Evolutionary conservation across 768 basidiomycete species (phyloP).

Genomic region (Suillus occidentalis): DNA sequence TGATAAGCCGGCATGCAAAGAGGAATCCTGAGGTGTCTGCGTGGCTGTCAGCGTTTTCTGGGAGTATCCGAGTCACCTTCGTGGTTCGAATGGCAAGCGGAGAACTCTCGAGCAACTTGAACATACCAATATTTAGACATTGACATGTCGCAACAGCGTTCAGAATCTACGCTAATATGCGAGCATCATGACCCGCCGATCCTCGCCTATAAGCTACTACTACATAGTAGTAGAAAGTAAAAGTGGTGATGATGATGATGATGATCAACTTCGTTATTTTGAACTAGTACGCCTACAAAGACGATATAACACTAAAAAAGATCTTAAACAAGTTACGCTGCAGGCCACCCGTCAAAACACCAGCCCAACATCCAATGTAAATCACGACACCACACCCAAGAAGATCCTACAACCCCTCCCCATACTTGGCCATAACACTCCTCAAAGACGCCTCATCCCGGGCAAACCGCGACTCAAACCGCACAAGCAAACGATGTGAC

Average conservation of each 20-base stretch:
- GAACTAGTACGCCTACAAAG: too few species aligned
- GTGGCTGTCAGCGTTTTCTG: background rate
- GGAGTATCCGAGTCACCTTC: background rate
- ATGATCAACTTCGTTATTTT: background rate
- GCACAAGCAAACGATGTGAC: too few species aligned
- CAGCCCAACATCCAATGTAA: too few species aligned
- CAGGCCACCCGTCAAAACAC: too few species aligned
- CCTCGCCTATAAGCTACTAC: background rate
- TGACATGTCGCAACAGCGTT: background rate
- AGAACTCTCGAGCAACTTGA: background rate
- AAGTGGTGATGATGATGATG: background rate
- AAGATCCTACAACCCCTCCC: conserved; percentile 19
- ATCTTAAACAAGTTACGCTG: too few species aligned
- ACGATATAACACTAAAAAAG: too few species aligned
- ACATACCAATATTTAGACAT: background rate
- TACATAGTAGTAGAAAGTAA: background rate
- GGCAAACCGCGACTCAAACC: conserved; percentile 52
- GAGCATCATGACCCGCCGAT: background rate
- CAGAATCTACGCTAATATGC: background rate
- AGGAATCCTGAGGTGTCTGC: background rate
- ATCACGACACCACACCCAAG: too few species aligned
- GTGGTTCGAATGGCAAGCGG: background rate
- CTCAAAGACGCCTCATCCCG: conserved; percentile 25
- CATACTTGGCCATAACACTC: conserved; percentile 27
- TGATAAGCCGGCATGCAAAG: background rate